Base-by-base conservation (phyloP, 495 filamentous ascomycete genomes). In the Aspergillus sclerotioniger region DNA sequence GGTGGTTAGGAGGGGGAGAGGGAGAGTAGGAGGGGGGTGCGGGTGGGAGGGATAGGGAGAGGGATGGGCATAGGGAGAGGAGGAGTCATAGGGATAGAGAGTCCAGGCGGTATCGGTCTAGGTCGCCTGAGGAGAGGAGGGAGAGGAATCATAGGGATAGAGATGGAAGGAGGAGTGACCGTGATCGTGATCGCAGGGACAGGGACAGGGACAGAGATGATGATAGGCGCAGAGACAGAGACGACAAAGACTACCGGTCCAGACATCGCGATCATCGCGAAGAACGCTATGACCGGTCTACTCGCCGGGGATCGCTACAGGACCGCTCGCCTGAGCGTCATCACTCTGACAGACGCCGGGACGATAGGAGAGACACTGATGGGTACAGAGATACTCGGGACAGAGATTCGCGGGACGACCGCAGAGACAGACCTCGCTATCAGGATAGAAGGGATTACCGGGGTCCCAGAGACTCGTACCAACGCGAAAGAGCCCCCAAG, bases 1-100 rank as follows among this genome's bases (percentile, higher is more conserved):
- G 65, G 85, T 89, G 3, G 79, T 87, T 44, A 86, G 85, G 67
- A 80, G 56, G 49, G 50, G 41, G 51, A 19, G 54, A 57, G 44
- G 55, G 61, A 64, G 53, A 62, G 57, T 50, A n/a, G 48, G 45
- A 63, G 41, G 46, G 28, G 54, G 56, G 44, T 53, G 61, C 62
- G 53, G 61, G 58, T 50, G 59, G 59, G 8, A 54, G 21, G 37
- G 61, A 62, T 50, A 61, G 59, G 45, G 62, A 60, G 28, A 56
- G 61, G 15, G 66, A 66, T 8, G 59, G 59, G 9, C 62, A 69
- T 20, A 65, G 52, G 50, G 46, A 44, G 37, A 54, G 65, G 41
- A 63, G 70, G 44, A 67, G 68, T 45, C 67, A 71, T 59, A 66
- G 70, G 28, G 68, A 68, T 62, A 68, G 67, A 6, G 60, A 67